phyloP scores from a whole-genome alignment of 306 rosid species.

The Citrullus colocynthis region DNA sequence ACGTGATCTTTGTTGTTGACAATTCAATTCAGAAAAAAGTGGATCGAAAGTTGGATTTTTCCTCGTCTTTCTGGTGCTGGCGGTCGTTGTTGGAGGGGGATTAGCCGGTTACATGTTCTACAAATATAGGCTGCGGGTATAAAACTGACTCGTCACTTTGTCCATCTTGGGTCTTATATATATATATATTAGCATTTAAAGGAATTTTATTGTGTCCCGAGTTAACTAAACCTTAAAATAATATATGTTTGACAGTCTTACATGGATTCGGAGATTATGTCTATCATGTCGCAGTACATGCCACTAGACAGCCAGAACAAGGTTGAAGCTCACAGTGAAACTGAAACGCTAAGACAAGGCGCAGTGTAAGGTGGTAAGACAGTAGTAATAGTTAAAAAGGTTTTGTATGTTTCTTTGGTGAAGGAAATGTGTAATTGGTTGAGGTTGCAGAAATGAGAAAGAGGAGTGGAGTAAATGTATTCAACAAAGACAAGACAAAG shows the following conservation, averaged over 20 bases:
- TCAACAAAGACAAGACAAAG: neutral
- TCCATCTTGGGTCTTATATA: neutral
- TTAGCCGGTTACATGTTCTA: constrained; percentile 73
- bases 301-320: constrained; percentile 60
- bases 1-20: neutral
- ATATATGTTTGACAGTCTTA: constrained; percentile 38
- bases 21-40: constrained; percentile 34
- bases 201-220: neutral
- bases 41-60: constrained; percentile 50
- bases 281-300: constrained; percentile 98
- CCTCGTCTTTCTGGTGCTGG: constrained; percentile 37
- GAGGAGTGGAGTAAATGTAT: neutral
- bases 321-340: constrained; percentile 38
- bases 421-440: neutral
- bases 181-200: too few relatives aligned
- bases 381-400: neutral
- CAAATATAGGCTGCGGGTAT: constrained; percentile 86
- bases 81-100: constrained; percentile 45
- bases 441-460: neutral
- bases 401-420: neutral
- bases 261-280: constrained; percentile 96
- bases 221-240: neutral
- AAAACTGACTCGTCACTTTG: neutral
- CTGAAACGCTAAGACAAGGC: constrained; percentile 48
- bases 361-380: constrained; percentile 32